Evolutionary conservation across 192 early-diverging fungal genomes (phyloP).

Genomic region (Chytriomyces sp.): DNA sequence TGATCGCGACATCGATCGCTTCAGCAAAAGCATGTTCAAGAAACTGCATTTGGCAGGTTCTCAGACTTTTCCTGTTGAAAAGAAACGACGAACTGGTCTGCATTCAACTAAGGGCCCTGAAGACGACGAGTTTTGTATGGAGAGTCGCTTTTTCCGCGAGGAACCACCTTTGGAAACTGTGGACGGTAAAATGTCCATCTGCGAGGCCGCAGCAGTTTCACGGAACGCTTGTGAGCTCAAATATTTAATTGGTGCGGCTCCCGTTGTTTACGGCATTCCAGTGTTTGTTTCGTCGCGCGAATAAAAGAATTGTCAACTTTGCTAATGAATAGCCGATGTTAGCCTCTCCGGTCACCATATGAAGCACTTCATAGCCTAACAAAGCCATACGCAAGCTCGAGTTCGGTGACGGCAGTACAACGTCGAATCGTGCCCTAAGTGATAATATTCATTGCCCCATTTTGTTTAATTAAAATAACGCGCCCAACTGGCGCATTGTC

Average conservation of each 20-base stretch:
- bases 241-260: conserved; percentile 88
- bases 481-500: too few species aligned
- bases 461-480: too few species aligned
- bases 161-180: neutral
- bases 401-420: too few species aligned
- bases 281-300: conserved; percentile 27
- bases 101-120: neutral
- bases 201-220: conserved; percentile 72
- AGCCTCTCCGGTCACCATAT: too few species aligned
- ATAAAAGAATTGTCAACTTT: neutral
- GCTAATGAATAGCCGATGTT: neutral
- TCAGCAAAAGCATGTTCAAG: conserved; percentile 70
- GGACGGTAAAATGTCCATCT: conserved; percentile 55
- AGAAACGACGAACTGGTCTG: neutral
- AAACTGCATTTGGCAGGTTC: conserved; percentile 67
- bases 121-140: neutral
- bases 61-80: neutral
- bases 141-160: neutral
- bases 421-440: too few species aligned
- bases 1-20: conserved; percentile 92
- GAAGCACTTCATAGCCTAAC: too few species aligned
- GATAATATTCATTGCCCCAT: too few species aligned
- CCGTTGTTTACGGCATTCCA: conserved; percentile 93
- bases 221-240: conserved; percentile 74
- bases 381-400: too few species aligned